Evolutionary conservation across 2,329 filamentous ascomycete species (phyloP).

Genomic region (Pochonia chlamydosporia): DNA sequence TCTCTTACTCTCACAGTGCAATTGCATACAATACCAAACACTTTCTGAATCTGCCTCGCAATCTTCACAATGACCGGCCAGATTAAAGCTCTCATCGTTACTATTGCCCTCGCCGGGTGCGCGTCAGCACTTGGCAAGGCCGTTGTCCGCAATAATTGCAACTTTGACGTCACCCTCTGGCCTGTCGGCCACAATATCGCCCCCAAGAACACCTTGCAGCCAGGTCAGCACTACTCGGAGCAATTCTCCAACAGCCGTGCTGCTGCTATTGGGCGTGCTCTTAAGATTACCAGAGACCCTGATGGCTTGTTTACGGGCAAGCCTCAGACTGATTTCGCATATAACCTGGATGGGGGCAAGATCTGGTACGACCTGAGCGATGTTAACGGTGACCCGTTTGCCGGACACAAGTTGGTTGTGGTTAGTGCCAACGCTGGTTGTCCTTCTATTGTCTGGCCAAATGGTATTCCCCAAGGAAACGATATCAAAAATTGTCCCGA

Average conservation of each 20-base stretch:
- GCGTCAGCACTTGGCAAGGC: slow-evolving; percentile 23
- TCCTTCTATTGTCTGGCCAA: slow-evolving; percentile 28
- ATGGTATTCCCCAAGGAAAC: slow-evolving; percentile 28
- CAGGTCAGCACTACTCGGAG: slow-evolving; percentile 26
- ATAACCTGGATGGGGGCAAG: slow-evolving; percentile 25
- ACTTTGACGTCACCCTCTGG: slow-evolving; percentile 28
- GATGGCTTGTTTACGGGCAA: slow-evolving; percentile 32
- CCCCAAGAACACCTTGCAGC: slow-evolving; percentile 18
- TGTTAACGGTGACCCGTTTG: slow-evolving; percentile 34
- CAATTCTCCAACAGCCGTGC: slow-evolving; percentile 27
- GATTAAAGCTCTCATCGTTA: slow-evolving; percentile 7
- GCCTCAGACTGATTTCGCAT: slow-evolving; percentile 33
- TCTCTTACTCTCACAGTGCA: too few relatives aligned
- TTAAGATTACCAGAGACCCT: slow-evolving; percentile 29
- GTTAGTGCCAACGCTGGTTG: slow-evolving; percentile 23
- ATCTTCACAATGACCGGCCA: slow-evolving; percentile 13
- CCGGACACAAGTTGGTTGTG: slow-evolving; percentile 24
- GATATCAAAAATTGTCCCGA: slow-evolving; percentile 31
- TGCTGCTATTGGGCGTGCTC: slow-evolving; percentile 28
- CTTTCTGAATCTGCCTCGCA: too few relatives aligned
- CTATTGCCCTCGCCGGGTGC: slow-evolving; percentile 4
- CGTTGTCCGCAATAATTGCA: slow-evolving; percentile 31
- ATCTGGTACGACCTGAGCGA: slow-evolving; percentile 35
- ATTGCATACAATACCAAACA: too few relatives aligned
- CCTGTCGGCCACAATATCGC: slow-evolving; percentile 28